Conservation (phyloP, 1,139 yeast genomes). For the Geotrichum carabidarum region DNA sequence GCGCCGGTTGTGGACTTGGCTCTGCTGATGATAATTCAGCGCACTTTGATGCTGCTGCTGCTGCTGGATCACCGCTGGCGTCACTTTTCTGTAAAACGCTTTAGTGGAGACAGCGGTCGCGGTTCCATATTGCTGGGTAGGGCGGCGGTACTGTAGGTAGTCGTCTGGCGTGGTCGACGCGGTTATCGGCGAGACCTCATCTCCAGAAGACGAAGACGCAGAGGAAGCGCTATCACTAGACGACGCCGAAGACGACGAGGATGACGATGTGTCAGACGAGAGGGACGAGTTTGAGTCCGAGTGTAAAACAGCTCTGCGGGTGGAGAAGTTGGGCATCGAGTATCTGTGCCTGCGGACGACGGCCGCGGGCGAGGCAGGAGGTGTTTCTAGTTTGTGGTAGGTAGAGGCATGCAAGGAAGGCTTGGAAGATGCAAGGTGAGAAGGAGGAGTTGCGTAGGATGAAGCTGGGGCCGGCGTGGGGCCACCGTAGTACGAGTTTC, state of each 20-base stretch:
- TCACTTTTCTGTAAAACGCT: background rate
- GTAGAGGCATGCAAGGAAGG: background rate
- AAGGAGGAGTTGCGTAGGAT: background rate
- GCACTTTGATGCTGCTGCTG: background rate
- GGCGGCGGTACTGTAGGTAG: background rate
- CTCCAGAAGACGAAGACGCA: background rate
- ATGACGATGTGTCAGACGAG: background rate
- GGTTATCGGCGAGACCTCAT: background rate
- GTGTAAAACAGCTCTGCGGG: background rate
- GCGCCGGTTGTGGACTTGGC: background rate
- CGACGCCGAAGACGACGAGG: background rate
- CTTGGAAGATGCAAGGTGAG: background rate
- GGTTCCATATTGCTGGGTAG: no score
- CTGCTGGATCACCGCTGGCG: background rate
- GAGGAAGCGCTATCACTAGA: background rate
- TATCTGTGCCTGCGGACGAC: background rate
- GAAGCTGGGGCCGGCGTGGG: background rate
- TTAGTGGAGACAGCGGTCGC: no score
- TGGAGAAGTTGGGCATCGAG: background rate
- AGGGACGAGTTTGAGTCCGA: background rate
- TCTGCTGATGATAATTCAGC: background rate
- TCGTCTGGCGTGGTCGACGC: background rate
- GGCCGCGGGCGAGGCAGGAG: background rate
- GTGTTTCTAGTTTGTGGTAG: background rate
- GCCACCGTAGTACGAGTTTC: background rate